phyloP scores from a whole-genome alignment of 306 rosid species.

The Alnus rubra region DNA sequence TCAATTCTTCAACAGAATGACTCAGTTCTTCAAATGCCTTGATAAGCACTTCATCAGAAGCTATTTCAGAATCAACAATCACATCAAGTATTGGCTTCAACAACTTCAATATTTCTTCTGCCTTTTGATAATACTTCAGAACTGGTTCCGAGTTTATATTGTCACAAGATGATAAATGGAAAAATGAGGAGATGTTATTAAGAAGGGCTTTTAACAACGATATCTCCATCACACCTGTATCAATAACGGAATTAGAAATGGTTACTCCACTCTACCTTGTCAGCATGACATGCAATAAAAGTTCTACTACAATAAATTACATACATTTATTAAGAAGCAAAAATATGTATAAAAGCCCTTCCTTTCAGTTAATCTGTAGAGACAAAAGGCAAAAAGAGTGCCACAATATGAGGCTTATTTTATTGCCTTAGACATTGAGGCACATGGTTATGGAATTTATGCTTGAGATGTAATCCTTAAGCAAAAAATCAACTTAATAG shows the following conservation, averaged over 20 bases:
- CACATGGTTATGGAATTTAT: neutral
- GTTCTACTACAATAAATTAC: neutral
- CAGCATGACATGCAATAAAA: neutral
- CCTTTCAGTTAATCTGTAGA: slow-evolving; percentile 23
- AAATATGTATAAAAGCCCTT: slow-evolving; percentile 11
- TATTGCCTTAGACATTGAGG: neutral
- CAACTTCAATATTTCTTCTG: slow-evolving; percentile 78
- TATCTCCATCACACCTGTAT: slow-evolving; percentile 89
- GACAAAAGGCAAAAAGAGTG: neutral
- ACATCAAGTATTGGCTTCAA: slow-evolving; percentile 80
- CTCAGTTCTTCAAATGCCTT: slow-evolving; percentile 66
- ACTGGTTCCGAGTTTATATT: slow-evolving; percentile 61
- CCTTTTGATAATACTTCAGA: slow-evolving; percentile 65
- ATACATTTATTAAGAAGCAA: neutral
- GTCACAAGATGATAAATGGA: slow-evolving; percentile 62
- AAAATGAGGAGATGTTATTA: slow-evolving; percentile 68
- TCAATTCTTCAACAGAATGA: slow-evolving; percentile 65
- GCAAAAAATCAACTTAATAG: neutral
- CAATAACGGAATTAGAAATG: slow-evolving; percentile 32
- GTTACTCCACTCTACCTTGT: neutral
- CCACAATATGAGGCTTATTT: slow-evolving; percentile 1
- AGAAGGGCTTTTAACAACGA: slow-evolving; percentile 67
- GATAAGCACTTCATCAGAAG: slow-evolving; percentile 62
- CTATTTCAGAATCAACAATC: slow-evolving; percentile 60
- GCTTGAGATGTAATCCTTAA: neutral